These are phyloP conservation scores for Cercospora citrullina DNA, from an alignment of 2,329 filamentous ascomycete species.

Conservation along the genomic window DNA sequence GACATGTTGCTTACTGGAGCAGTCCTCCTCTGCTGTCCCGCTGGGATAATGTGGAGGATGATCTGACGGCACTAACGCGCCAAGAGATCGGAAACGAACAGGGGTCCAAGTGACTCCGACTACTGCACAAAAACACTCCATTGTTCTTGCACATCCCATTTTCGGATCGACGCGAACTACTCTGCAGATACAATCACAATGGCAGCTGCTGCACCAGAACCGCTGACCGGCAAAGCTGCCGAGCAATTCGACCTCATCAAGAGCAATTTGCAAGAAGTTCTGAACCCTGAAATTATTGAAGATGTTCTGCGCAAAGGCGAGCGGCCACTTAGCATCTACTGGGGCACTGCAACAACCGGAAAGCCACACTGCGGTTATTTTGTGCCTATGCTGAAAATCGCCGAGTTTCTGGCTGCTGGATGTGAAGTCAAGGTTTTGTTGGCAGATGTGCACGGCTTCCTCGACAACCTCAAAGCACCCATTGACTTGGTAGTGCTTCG, in stretches of 20 bases:
- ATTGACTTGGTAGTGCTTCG: slow-evolving; percentile 82
- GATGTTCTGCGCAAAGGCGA: slow-evolving; percentile 68
- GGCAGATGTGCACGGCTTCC: slow-evolving; percentile 64
- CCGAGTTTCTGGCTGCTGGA: slow-evolving; percentile 79
- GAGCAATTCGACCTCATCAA: slow-evolving; percentile 75
- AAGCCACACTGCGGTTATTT: slow-evolving; percentile 88
- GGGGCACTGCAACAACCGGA: slow-evolving; percentile 85
- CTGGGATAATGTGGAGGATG: not conserved
- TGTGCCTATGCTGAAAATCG: slow-evolving; percentile 84
- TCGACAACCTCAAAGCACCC: slow-evolving; percentile 61
- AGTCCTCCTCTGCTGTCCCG: not conserved
- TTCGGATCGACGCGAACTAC: not conserved
- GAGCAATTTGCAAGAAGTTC: slow-evolving; percentile 71
- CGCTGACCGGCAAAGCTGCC: slow-evolving; percentile 35
- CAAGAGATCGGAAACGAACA: slow-evolving; percentile 4
- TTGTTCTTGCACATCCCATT: not conserved
- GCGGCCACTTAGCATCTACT: slow-evolving; percentile 76
- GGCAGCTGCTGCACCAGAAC: slow-evolving; percentile 5
- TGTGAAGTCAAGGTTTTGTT: slow-evolving; percentile 61
- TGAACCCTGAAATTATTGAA: slow-evolving; percentile 83
- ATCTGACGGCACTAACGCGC: not conserved
- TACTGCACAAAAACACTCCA: not conserved
- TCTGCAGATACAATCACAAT: not conserved
- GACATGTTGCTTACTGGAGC: not conserved
- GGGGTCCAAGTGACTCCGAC: slow-evolving; percentile 6